phyloP scores from a whole-genome alignment of 208 protist species.

The Wallacemonas collosoma region DNA sequence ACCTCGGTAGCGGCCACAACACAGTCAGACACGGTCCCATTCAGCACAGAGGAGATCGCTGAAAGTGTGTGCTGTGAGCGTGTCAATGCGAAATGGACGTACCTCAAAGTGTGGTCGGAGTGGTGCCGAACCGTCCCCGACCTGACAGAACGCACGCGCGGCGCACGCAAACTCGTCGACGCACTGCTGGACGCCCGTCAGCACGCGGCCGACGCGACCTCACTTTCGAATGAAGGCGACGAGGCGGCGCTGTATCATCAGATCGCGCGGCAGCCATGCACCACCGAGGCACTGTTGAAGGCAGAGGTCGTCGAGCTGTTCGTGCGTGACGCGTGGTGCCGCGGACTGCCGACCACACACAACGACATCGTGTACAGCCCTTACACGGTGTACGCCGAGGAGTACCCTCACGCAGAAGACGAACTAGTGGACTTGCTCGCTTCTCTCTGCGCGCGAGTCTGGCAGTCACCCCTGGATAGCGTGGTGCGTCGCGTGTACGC shows the following conservation, averaged over 20 bases:
- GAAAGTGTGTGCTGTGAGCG: constrained; percentile 39
- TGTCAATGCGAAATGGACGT: constrained; percentile 31
- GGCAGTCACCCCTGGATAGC: not conserved
- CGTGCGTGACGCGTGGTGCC: constrained; percentile 29
- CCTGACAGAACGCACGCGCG: not conserved
- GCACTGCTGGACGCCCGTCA: not conserved
- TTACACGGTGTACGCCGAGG: constrained; percentile 36
- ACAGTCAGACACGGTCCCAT: not conserved
- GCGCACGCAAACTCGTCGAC: not conserved
- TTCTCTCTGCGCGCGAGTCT: constrained; percentile 22
- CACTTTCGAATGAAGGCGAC: too few species aligned
- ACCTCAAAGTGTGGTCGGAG: constrained; percentile 21
- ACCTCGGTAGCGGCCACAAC: not conserved
- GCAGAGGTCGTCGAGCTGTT: constrained; percentile 22
- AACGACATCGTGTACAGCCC: constrained; percentile 31
- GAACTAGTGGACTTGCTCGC: constrained; percentile 35
- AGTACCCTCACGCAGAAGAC: constrained; percentile 42
- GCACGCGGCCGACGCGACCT: too few species aligned
- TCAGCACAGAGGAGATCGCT: constrained; percentile 16
- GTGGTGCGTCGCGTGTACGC: not conserved
- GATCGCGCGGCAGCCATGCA: constrained; percentile 11
- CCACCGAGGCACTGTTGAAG: constrained; percentile 21
- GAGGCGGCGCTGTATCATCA: too few species aligned
- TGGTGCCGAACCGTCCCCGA: constrained; percentile 31
- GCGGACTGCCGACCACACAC: constrained; percentile 33